Conservation (phyloP, 768 basidiomycete species). For the Rhizopogon sp. region DNA sequence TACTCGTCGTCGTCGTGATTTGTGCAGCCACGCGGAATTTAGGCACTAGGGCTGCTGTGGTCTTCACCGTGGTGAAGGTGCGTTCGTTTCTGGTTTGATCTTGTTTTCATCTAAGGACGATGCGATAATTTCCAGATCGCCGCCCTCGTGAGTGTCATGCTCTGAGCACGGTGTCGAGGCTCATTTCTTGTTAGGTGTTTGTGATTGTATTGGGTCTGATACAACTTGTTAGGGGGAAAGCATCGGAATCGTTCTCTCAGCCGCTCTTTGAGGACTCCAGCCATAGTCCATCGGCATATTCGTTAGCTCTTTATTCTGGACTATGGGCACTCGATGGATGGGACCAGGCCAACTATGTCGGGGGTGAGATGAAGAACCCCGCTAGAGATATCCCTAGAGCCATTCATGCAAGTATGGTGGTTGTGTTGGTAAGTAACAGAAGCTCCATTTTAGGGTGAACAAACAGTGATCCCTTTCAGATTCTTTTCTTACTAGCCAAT, state of each 20-base stretch:
- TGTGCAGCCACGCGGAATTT: constrained; percentile 75
- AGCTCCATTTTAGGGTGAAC: constrained; percentile 1
- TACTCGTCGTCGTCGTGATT: constrained; percentile 67
- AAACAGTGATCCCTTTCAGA: constrained; percentile 30
- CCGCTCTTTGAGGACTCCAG: constrained; percentile 74
- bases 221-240: constrained; percentile 65
- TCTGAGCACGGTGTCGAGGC: background rate
- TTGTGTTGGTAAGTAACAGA: constrained; percentile 57
- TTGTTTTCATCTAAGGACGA: background rate
- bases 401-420: constrained; percentile 86
- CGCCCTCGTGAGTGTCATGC: constrained; percentile 50
- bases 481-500: constrained; percentile 78
- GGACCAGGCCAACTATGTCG: constrained; percentile 91
- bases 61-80: constrained; percentile 89
- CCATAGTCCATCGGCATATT: constrained; percentile 77
- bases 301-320: constrained; percentile 92
- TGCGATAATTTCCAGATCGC: constrained; percentile 38
- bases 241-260: constrained; percentile 60
- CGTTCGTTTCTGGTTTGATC: constrained; percentile 1
- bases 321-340: constrained; percentile 97
- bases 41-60: constrained; percentile 76
- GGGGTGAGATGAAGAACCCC: constrained; percentile 80
- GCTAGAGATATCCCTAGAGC: constrained; percentile 84
- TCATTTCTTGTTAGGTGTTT: constrained; percentile 41
- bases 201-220: constrained; percentile 78